Evolutionary conservation across 148 eudicot genomes (phyloP).

Genomic region (Camellia granthamiana): DNA sequence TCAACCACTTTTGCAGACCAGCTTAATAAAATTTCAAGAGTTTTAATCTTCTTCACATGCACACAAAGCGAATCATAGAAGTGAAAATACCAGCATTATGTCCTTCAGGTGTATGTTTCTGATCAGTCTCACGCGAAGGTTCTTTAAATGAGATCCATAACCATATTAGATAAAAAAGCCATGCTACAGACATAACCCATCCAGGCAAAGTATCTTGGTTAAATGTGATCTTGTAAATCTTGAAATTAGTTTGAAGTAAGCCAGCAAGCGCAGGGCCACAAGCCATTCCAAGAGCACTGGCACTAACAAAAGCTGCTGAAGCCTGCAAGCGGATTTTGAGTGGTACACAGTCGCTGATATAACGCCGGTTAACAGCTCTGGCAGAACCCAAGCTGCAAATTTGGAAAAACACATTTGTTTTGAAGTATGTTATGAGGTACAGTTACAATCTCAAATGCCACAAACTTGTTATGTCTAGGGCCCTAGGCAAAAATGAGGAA

Average conservation of each 20-base stretch:
- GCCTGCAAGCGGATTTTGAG: constrained; percentile 75
- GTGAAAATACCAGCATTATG: constrained; percentile 38
- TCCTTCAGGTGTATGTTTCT: constrained; percentile 28
- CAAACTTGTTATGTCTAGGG: not conserved
- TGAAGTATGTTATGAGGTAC: not conserved
- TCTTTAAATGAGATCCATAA: constrained; percentile 59
- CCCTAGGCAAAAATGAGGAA: not conserved
- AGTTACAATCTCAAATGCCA: not conserved
- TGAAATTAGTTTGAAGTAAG: constrained; percentile 59
- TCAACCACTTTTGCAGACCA: not conserved
- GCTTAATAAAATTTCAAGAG: not conserved
- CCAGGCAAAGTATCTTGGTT: constrained; percentile 71
- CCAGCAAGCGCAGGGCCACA: constrained; percentile 92
- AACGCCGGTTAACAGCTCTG: constrained; percentile 81
- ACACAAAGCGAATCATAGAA: not conserved
- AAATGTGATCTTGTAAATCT: constrained; percentile 53
- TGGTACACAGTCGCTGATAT: constrained; percentile 87
- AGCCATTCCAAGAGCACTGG: constrained; percentile 92
- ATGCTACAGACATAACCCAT: constrained; percentile 75
- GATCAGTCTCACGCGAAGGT: constrained; percentile 42
- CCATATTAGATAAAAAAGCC: constrained; percentile 65
- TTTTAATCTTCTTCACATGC: not conserved
- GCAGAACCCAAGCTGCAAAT: constrained; percentile 69
- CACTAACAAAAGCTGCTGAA: constrained; percentile 86
- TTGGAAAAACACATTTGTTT: not conserved